A percentile compares a stretch with the other conserved stretches of the same genome.
Conservation (phyloP, 179 eudicot genomes). For the Sideroxylon spinosum region DNA sequence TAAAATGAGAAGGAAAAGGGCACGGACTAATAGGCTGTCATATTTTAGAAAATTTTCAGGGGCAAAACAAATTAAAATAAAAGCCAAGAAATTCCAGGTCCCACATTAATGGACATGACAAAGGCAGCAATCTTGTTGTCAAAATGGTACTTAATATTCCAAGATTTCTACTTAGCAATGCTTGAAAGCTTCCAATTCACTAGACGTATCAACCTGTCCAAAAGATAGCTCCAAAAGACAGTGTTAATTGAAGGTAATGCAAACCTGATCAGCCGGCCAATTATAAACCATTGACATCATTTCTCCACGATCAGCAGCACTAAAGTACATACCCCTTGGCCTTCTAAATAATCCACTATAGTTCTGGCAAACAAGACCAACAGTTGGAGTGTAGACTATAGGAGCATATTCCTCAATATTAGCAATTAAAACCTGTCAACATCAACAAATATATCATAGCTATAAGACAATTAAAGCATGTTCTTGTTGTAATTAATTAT, state of each 20-base stretch:
- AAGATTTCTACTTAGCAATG: background rate
- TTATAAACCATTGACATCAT: conserved; percentile 99
- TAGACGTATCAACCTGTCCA: background rate
- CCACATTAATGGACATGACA: background rate
- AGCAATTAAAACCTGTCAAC: conserved; percentile 70
- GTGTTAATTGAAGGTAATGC: conserved; percentile 10
- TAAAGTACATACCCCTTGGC: conserved; percentile 95
- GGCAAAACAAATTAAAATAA: background rate
- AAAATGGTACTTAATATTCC: background rate
- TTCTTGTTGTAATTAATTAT: background rate
- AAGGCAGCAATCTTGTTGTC: background rate
- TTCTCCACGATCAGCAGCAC: conserved; percentile 94
- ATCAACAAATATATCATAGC: background rate
- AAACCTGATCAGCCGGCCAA: conserved; percentile 97
- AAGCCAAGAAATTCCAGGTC: background rate
- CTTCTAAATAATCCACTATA: conserved; percentile 91
- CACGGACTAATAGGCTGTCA: background rate
- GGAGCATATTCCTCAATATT: conserved; percentile 96
- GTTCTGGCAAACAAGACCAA: conserved; percentile 93
- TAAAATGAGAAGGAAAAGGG: background rate
- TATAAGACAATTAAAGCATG: background rate
- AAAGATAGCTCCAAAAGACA: background rate
- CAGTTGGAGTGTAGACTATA: conserved; percentile 92
- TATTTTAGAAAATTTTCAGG: background rate
- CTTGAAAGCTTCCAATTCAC: background rate